phyloP scores from a whole-genome alignment of 2,329 filamentous ascomycete genomes.

The Colletotrichum sp. region DNA sequence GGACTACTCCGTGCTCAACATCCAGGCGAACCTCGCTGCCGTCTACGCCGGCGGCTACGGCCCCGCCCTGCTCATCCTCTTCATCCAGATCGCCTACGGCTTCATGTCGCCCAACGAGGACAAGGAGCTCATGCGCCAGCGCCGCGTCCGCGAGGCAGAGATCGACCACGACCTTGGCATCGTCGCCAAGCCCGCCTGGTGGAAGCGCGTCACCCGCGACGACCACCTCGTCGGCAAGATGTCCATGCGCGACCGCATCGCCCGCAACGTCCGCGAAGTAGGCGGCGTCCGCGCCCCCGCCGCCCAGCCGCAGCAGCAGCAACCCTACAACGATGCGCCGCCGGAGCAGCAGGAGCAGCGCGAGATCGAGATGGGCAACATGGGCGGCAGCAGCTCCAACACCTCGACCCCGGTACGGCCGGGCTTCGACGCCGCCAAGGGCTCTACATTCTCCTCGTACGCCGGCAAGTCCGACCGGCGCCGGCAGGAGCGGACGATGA shows the following conservation, averaged over 20 bases:
- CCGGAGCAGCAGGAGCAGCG: slow-evolving; percentile 34
- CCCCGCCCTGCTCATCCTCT: slow-evolving; percentile 62
- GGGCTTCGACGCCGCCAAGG: slow-evolving; percentile 27
- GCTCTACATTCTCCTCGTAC: slow-evolving; percentile 34
- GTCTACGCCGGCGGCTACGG: slow-evolving; percentile 70
- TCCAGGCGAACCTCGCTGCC: slow-evolving; percentile 54
- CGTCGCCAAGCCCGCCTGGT: slow-evolving; percentile 69
- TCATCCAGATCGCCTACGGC: slow-evolving; percentile 60
- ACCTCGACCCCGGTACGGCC: slow-evolving; percentile 17
- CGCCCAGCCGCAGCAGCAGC: slow-evolving; percentile 29
- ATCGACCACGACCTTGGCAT: slow-evolving; percentile 67
- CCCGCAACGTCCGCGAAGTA: slow-evolving; percentile 60
- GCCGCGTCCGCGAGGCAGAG: slow-evolving; percentile 59
- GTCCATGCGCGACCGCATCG: slow-evolving; percentile 56
- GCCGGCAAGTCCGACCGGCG: slow-evolving; percentile 49
- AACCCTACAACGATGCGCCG: slow-evolving; percentile 38
- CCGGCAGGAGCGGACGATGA: slow-evolving; percentile 47
- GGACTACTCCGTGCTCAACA: slow-evolving; percentile 61
- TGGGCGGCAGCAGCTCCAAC: slow-evolving; percentile 25
- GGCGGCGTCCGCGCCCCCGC: slow-evolving; percentile 53
- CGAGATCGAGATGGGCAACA: slow-evolving; percentile 44
- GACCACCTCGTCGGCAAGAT: slow-evolving; percentile 38
- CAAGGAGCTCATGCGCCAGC: slow-evolving; percentile 67
- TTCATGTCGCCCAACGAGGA: slow-evolving; percentile 75
- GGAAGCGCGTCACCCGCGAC: slow-evolving; percentile 59